Percentiles rank a stretch among this genome's conserved stretches.
These are phyloP conservation scores for Saitoella complicata DNA, from an alignment of 805 yeast species.

Conservation along the genomic window DNA sequence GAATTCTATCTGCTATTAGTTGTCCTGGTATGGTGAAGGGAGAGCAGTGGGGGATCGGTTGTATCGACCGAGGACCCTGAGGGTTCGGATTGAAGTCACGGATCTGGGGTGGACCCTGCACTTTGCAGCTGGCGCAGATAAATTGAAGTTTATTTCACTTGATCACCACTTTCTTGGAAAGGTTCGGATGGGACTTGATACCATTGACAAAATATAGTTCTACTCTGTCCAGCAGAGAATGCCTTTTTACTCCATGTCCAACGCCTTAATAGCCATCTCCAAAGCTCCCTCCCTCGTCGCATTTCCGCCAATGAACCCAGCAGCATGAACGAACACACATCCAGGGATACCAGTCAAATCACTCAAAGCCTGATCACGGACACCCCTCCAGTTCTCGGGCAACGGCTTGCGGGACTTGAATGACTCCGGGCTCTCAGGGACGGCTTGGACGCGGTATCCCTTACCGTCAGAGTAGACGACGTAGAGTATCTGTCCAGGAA, in stretches of 20 bases:
- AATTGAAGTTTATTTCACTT: no score
- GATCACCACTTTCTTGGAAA: no score
- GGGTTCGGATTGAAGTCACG: no score
- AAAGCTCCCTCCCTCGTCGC: conserved; percentile 63
- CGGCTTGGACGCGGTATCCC: conserved; percentile 79
- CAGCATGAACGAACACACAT: conserved; percentile 81
- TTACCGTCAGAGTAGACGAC: conserved; percentile 62
- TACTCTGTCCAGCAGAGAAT: no score
- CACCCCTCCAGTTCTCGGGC: conserved; percentile 90
- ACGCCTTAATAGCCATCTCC: conserved; percentile 43
- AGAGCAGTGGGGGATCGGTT: no score
- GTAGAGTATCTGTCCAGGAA: conserved; percentile 36
- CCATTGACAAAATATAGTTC: no score
- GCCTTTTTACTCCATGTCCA: conserved; percentile 9
- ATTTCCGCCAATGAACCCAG: conserved; percentile 86
- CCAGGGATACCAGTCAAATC: conserved; percentile 65
- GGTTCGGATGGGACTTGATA: no score
- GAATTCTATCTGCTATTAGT: no score
- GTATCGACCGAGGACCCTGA: no score
- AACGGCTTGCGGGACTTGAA: conserved; percentile 76
- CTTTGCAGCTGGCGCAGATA: no score
- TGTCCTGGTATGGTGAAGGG: no score
- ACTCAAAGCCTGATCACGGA: conserved; percentile 72
- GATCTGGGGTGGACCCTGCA: no score
- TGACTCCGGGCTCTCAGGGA: conserved; percentile 59